These are phyloP conservation scores for Verticillium zaregamsianum DNA, from an alignment of 2,329 filamentous ascomycete genomes.

Conservation along the genomic window DNA sequence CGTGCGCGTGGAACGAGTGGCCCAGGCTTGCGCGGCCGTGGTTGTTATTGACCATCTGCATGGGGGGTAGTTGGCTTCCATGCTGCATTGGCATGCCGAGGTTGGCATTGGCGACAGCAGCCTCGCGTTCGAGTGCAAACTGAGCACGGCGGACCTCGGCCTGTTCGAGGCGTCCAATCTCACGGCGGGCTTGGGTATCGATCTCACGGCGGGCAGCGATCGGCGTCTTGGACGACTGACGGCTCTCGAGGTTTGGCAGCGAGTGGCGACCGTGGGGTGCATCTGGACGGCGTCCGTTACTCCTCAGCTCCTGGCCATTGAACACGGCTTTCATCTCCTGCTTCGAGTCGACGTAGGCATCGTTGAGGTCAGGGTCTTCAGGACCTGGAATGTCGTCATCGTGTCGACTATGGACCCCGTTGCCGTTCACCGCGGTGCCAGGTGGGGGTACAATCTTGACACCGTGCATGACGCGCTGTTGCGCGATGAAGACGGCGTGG, in stretches of 20 bases:
- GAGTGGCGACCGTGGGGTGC: constrained; percentile 17
- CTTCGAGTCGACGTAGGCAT: neutral
- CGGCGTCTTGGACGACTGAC: constrained; percentile 27
- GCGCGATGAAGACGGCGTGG: constrained; percentile 47
- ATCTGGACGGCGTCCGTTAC: neutral
- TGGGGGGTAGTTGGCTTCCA: constrained; percentile 9
- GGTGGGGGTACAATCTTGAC: constrained; percentile 15
- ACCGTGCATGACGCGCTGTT: constrained; percentile 33
- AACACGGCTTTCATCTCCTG: neutral
- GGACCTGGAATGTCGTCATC: neutral
- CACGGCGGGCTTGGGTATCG: constrained; percentile 43
- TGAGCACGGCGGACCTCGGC: constrained; percentile 47
- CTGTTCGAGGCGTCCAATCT: constrained; percentile 48
- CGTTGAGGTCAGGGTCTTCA: neutral
- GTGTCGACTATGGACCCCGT: neutral
- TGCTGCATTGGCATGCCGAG: neutral
- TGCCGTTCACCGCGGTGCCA: constrained; percentile 4
- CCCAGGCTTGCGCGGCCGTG: constrained; percentile 22
- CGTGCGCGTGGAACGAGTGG: constrained; percentile 37
- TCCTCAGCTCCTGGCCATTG: neutral
- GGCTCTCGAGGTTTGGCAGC: constrained; percentile 24
- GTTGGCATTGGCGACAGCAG: constrained; percentile 15
- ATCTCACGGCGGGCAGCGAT: constrained; percentile 39
- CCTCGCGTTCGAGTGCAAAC: constrained; percentile 38
- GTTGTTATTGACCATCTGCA: constrained; percentile 12